Base-by-base conservation (phyloP, 2,329 filamentous ascomycete genomes). In the Cadophora luteo-olivacea region DNA sequence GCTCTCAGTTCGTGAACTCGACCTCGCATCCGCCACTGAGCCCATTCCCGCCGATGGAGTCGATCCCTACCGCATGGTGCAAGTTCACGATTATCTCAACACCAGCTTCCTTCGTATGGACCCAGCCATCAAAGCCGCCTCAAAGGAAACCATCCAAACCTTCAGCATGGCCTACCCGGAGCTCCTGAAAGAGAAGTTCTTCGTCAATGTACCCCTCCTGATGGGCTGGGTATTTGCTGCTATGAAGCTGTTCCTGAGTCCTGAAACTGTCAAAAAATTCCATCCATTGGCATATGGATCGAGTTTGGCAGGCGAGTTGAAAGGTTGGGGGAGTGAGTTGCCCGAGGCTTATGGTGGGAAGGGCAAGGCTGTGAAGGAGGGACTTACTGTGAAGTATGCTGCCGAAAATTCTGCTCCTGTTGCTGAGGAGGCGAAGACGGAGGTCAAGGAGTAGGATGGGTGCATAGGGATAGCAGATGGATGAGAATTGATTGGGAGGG, bases 71-170 rank as follows among this genome's bases (percentile, higher is more conserved):
- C 92, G 95, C 81, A 94, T 97, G 83, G 87, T 92, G 75, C 94
- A 97, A 81, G 89, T 97, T 33, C 95, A 98, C 82, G 95, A 98
- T 83, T 97, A 97, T 84, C 88, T 92, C 75, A 90, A 89, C 71
- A 90, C 97, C 78, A 93, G 90, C 77, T 97, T 97, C 85, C 85
- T 97, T 74, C 90, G 93, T 69, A 90, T 92, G 83, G 91, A 95
- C 67, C 87, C 92, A 0, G 84, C 86, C 67, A 89, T 96, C 80
- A 94, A 92, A 80, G 85, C 89, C 3, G 92, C 92, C 19, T 91
- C 89, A 72, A 90, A 89, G 76, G 89, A 94, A 82, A 94, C 92
- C 57, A 97, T 97, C 79, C 86, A 91, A 70, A 85, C 92, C 63
- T 93, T 97, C 79, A 87, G 90, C 63, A 89, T 87, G 73, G 92